phyloP scores from a whole-genome alignment of 2,329 filamentous ascomycete species.

The Hysterium pulicare region DNA sequence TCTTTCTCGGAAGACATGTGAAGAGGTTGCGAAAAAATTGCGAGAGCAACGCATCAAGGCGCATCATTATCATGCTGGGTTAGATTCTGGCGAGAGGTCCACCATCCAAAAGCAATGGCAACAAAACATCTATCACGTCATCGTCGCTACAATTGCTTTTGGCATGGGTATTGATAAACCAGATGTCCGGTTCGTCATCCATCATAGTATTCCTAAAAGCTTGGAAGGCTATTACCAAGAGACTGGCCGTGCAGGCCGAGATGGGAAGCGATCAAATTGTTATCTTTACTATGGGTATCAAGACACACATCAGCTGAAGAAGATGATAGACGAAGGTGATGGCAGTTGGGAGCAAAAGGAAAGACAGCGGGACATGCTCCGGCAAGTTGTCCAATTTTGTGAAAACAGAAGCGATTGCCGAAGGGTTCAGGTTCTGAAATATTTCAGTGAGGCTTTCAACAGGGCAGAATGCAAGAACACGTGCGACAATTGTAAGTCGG shows the following conservation, averaged over 20 bases:
- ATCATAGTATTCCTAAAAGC: conserved; percentile 89
- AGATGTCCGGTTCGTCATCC: conserved; percentile 93
- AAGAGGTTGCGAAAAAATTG: conserved; percentile 72
- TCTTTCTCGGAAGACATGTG: conserved; percentile 77
- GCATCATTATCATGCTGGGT: conserved; percentile 79
- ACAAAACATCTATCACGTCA: conserved; percentile 72
- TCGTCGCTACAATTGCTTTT: conserved; percentile 97
- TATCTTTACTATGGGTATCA: conserved; percentile 83
- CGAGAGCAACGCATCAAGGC: conserved; percentile 65
- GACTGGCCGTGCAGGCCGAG: conserved; percentile 88
- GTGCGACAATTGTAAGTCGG: conserved; percentile 88
- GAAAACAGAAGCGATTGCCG: conserved; percentile 87
- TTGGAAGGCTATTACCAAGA: conserved; percentile 98
- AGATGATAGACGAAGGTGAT: conserved; percentile 80
- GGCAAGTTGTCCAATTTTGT: conserved; percentile 80
- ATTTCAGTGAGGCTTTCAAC: conserved; percentile 85
- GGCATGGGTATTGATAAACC: conserved; percentile 99
- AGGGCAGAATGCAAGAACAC: conserved; percentile 65
- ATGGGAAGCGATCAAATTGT: conserved; percentile 82
- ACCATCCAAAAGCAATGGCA: conserved; percentile 81
- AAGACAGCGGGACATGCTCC: conserved; percentile 79
- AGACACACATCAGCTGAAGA: conserved; percentile 70
- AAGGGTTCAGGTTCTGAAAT: conserved; percentile 81
- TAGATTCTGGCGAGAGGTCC: conserved; percentile 66
- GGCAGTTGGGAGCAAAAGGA: conserved; percentile 76